A percentile compares a stretch with the other conserved stretches of the same genome.
Conservation (phyloP, 345 rosid genomes). For the Sonneratia alba region DNA sequence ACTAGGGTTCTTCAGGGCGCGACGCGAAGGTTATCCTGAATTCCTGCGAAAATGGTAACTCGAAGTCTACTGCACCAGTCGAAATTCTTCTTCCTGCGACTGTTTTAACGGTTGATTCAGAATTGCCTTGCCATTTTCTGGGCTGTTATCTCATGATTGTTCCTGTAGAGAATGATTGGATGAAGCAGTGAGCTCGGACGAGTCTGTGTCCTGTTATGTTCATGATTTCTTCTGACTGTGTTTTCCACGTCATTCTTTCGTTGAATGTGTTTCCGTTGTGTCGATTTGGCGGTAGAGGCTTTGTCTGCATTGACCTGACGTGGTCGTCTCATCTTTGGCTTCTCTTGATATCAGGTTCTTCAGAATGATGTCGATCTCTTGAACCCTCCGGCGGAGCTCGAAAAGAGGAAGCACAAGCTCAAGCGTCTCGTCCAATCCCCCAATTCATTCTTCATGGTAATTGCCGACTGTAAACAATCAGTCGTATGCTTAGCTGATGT, state of each 20-base stretch:
- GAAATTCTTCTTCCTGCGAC: background rate
- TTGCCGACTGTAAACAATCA: too few relatives aligned
- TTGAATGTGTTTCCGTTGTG: background rate
- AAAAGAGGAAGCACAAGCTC: conserved; percentile 81
- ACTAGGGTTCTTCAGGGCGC: conserved; percentile 1
- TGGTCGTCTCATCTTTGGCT: background rate
- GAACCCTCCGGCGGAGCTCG: conserved; percentile 67
- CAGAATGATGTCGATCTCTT: conserved; percentile 64
- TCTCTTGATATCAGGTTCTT: conserved; percentile 27
- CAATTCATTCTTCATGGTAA: conserved; percentile 63
- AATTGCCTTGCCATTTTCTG: too few relatives aligned
- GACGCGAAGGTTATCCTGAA: background rate
- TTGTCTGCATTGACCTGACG: background rate
- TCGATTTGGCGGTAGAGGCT: background rate
- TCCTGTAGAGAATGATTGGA: background rate
- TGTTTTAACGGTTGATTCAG: background rate
- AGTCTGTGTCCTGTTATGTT: background rate
- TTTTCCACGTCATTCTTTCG: background rate
- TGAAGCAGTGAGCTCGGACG: background rate
- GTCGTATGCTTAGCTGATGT: too few relatives aligned
- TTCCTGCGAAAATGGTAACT: conserved; percentile 4
- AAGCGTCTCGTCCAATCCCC: conserved; percentile 72
- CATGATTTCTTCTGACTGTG: background rate
- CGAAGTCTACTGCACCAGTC: background rate
- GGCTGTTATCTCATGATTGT: background rate